A percentile compares a stretch with the other conserved stretches of the same genome.
These are phyloP conservation scores for Sugiyamaella floridensis DNA, from an alignment of 805 yeast species.

Conservation along the genomic window DNA sequence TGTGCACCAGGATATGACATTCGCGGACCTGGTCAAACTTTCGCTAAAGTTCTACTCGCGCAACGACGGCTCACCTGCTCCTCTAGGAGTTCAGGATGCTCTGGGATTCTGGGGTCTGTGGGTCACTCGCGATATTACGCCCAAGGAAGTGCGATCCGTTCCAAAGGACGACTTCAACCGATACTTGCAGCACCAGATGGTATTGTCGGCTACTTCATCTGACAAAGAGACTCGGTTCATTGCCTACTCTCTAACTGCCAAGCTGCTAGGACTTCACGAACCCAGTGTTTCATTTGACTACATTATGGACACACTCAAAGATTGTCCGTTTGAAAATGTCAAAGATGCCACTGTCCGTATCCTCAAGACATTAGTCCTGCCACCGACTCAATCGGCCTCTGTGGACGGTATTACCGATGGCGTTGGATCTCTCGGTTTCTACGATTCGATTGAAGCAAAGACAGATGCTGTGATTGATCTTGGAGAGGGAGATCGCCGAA, in stretches of 20 bases:
- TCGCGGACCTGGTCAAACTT: slow-evolving; percentile 18
- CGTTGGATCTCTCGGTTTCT: slow-evolving; percentile 4
- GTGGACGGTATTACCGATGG: slow-evolving; percentile 9
- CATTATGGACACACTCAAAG: slow-evolving; percentile 53
- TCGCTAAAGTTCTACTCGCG: slow-evolving; percentile 16
- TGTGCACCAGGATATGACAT: slow-evolving; percentile 8
- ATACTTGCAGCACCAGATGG: slow-evolving; percentile 39
- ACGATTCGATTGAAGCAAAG: slow-evolving; percentile 8
- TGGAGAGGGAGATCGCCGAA: slow-evolving; percentile 34
- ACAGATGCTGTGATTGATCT: slow-evolving; percentile 35
- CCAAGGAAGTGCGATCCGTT: slow-evolving; percentile 27
- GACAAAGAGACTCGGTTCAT: slow-evolving; percentile 37
- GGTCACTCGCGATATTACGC: slow-evolving; percentile 20
- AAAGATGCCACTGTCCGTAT: slow-evolving; percentile 58
- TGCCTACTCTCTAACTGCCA: slow-evolving; percentile 55
- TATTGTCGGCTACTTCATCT: slow-evolving; percentile 32
- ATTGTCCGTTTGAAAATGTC: slow-evolving; percentile 59
- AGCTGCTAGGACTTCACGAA: slow-evolving; percentile 51
- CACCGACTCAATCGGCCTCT: slow-evolving; percentile 25
- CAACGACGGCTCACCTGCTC: slow-evolving; percentile 15
- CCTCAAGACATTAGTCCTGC: slow-evolving; percentile 51
- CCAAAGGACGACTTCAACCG: slow-evolving; percentile 29
- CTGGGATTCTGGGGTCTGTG: slow-evolving; percentile 32
- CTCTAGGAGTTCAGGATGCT: slow-evolving; percentile 31
- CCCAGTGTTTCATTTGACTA: slow-evolving; percentile 54